Conservation (phyloP, 495 filamentous ascomycete species). For the Xylaria scruposa region DNA sequence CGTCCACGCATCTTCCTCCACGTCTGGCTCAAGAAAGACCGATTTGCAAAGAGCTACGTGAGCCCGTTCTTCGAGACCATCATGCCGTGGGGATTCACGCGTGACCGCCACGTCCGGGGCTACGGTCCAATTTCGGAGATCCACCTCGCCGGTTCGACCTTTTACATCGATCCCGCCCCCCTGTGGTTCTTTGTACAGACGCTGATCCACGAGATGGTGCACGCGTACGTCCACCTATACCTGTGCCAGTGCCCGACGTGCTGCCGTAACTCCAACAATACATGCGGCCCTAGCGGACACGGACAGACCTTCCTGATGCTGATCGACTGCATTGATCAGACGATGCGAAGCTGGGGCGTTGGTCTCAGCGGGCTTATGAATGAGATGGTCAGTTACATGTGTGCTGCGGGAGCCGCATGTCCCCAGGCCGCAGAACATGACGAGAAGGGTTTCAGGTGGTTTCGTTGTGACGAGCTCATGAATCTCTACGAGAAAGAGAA, state of each 20-base stretch:
- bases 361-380: neutral
- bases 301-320: constrained; percentile 3
- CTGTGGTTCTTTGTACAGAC: neutral
- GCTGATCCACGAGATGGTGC: constrained; percentile 19
- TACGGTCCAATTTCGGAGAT: neutral
- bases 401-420: neutral
- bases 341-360: neutral
- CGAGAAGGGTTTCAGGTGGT: neutral
- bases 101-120: neutral
- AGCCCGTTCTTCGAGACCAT: neutral
- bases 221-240: neutral
- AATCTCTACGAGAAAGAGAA: neutral
- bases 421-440: neutral
- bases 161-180: neutral
- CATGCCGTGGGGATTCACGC: neutral
- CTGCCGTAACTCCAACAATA: neutral
- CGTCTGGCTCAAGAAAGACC: neutral
- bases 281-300: neutral
- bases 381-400: neutral
- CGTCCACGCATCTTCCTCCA: neutral
- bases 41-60: neutral
- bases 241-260: neutral
- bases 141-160: neutral
- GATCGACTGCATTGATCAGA: constrained; percentile 15
- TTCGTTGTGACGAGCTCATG: neutral